These are phyloP conservation scores for Endocalyx cinctus DNA, from an alignment of 2,329 filamentous ascomycete genomes.

Conservation along the genomic window DNA sequence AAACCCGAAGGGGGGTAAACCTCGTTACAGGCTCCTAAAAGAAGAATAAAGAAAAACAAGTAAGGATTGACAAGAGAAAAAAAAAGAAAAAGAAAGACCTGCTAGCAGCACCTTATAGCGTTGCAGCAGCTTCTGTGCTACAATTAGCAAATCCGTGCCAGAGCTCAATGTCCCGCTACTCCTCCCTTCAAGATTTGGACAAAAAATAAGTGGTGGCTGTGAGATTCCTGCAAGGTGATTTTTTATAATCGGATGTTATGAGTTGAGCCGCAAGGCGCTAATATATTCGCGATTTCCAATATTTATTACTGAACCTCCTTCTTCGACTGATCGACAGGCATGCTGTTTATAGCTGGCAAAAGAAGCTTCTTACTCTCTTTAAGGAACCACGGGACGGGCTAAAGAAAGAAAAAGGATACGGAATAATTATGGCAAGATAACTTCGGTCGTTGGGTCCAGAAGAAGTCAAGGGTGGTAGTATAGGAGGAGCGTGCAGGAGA, in stretches of 20 bases:
- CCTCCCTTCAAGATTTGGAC: slow-evolving; percentile 1
- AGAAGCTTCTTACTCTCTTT: too few species aligned
- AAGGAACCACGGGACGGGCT: too few species aligned
- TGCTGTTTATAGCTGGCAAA: too few species aligned
- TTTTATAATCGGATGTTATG: not conserved
- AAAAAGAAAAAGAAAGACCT: too few species aligned
- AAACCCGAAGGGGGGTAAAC: too few species aligned
- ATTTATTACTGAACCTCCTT: slow-evolving; percentile 18
- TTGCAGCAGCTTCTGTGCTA: slow-evolving; percentile 24
- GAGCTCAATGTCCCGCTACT: slow-evolving; percentile 2
- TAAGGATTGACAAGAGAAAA: too few species aligned
- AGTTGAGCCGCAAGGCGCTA: slow-evolving; percentile 7
- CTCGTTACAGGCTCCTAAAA: too few species aligned
- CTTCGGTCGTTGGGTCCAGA: slow-evolving; percentile 14
- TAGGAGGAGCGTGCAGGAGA: slow-evolving; percentile 12
- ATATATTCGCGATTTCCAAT: slow-evolving; percentile 12
- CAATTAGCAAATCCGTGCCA: slow-evolving; percentile 19
- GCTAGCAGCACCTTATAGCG: slow-evolving; percentile 14
- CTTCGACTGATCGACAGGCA: slow-evolving; percentile 11
- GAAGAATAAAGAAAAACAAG: too few species aligned
- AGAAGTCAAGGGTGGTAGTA: slow-evolving; percentile 19
- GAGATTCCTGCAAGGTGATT: not conserved
- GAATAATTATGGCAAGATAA: not conserved
- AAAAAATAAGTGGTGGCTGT: not conserved
- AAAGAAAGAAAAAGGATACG: too few species aligned